Percentiles rank a stretch among this genome's conserved stretches.
Evolutionary conservation across 208 protist genomes (phyloP).

Genomic region (Acanthamoeba sp.): DNA sequence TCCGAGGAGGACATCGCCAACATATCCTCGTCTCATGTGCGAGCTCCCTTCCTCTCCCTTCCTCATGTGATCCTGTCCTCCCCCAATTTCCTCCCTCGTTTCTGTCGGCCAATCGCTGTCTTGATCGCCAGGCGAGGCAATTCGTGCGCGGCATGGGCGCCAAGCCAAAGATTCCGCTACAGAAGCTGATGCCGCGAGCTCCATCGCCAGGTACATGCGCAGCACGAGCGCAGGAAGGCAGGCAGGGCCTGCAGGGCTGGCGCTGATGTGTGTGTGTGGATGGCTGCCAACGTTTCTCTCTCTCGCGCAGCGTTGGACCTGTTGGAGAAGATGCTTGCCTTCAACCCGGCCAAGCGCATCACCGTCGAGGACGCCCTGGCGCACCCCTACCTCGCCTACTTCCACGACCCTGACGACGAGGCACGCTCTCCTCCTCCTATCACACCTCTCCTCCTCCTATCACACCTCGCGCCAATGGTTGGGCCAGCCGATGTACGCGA

Average conservation of each 20-base stretch:
- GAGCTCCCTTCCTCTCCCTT: neutral
- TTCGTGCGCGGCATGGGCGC: conserved; percentile 87
- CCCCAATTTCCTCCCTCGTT: neutral
- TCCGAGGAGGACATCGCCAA: conserved; percentile 91
- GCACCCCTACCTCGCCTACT: conserved; percentile 90
- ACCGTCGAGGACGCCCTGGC: conserved; percentile 95
- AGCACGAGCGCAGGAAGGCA: neutral
- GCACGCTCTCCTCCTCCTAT: neutral
- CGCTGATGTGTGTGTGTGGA: neutral
- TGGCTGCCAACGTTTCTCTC: neutral
- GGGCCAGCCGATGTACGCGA: too few species aligned
- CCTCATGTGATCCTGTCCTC: neutral
- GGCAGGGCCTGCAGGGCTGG: too few species aligned
- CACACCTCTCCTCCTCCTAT: neutral
- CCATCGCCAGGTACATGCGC: neutral
- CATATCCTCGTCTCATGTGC: conserved; percentile 94
- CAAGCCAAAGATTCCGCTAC: conserved; percentile 86
- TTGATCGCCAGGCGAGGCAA: conserved; percentile 87
- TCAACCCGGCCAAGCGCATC: conserved; percentile 95
- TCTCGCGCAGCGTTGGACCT: conserved; percentile 91
- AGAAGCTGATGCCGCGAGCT: conserved; percentile 86
- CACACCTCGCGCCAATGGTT: too few species aligned
- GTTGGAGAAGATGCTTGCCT: conserved; percentile 93
- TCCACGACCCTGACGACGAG: conserved; percentile 91
- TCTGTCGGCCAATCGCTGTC: neutral